Evolutionary conservation across 768 basidiomycete species (phyloP).

Genomic region (Rhodocollybia butyracea): DNA sequence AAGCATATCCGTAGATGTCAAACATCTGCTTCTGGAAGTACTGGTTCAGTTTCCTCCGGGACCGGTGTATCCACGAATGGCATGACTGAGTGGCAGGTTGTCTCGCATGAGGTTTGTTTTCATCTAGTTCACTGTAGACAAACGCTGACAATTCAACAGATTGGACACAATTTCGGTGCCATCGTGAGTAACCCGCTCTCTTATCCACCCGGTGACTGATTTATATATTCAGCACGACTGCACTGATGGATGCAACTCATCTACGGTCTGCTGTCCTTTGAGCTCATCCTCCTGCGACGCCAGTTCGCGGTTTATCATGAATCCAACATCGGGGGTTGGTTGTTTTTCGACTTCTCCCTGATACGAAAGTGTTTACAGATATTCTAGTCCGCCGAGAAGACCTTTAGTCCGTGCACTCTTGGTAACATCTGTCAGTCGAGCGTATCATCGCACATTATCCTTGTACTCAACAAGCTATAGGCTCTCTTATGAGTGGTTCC

Average conservation of each 20-base stretch:
- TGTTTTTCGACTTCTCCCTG: not conserved
- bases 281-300: conserved; percentile 59
- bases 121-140: not conserved
- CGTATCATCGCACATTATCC: not conserved
- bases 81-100: conserved; percentile 77
- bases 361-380: not conserved
- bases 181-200: conserved; percentile 50
- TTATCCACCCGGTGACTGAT: conserved; percentile 14
- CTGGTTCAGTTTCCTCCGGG: conserved; percentile 62
- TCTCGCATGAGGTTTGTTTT: conserved; percentile 56
- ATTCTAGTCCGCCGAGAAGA: conserved; percentile 49
- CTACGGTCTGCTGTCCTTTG: conserved; percentile 66
- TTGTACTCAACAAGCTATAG: conserved; percentile 26
- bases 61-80: conserved; percentile 80
- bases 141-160: conserved; percentile 20
- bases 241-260: conserved; percentile 56
- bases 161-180: conserved; percentile 86
- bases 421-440: conserved; percentile 78
- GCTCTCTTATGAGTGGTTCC: conserved; percentile 58
- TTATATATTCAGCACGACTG: conserved; percentile 58
- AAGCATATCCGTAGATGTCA: conserved; percentile 42
- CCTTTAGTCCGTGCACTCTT: conserved; percentile 75
- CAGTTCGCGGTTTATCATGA: conserved; percentile 76
- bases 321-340: conserved; percentile 49
- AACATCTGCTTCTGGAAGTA: conserved; percentile 42